Conservation (phyloP, 495 filamentous ascomycete genomes). For the Penicillium arizonense region DNA sequence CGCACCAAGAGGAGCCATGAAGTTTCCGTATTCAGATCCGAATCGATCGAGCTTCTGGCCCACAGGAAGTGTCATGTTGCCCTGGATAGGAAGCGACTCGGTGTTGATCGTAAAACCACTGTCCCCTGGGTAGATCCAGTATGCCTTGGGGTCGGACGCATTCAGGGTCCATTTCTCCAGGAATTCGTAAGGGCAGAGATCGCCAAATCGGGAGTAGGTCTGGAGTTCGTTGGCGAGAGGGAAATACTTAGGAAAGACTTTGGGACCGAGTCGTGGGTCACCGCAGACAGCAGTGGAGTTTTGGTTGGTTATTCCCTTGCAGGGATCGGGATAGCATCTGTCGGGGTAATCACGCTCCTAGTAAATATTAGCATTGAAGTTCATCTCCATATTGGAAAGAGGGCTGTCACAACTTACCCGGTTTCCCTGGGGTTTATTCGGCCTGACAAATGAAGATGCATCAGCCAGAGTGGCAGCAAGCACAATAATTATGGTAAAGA, state of each 20-base stretch:
- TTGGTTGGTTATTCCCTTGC: conserved; percentile 38
- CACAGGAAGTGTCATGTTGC: conserved; percentile 40
- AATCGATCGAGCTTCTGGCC: conserved; percentile 57
- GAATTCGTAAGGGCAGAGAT: conserved; percentile 48
- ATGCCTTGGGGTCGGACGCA: conserved; percentile 20
- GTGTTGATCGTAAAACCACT: conserved; percentile 43
- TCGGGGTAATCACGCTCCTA: conserved; percentile 9
- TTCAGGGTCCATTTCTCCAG: conserved; percentile 43
- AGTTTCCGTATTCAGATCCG: conserved; percentile 46
- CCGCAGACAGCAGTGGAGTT: conserved; percentile 46
- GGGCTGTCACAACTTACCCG: not conserved
- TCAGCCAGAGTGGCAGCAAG: not conserved
- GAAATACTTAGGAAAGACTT: conserved; percentile 34
- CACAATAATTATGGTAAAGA: not conserved
- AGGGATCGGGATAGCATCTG: conserved; percentile 29
- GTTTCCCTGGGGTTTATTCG: not conserved
- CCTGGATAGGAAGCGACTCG: conserved; percentile 34
- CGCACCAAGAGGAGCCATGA: conserved; percentile 45
- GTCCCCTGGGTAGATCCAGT: conserved; percentile 35
- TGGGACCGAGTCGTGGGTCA: conserved; percentile 51
- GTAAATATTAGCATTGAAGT: not conserved
- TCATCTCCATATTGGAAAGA: not conserved
- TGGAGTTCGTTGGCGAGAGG: conserved; percentile 34
- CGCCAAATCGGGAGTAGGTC: conserved; percentile 48
- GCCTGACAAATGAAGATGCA: not conserved